phyloP scores from a whole-genome alignment of 176 grass and related monocot species.

The Musa schizocarpa region DNA sequence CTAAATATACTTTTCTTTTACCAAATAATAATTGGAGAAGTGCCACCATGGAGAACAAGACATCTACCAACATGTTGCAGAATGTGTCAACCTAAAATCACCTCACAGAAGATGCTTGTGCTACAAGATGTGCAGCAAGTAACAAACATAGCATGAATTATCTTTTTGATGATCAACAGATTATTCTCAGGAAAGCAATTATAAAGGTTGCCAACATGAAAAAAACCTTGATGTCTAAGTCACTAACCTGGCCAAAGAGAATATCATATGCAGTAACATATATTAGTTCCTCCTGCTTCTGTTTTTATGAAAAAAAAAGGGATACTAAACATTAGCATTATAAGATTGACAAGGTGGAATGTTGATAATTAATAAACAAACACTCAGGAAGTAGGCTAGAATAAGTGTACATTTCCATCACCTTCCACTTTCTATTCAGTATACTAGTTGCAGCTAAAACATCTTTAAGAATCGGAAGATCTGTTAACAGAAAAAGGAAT shows the following conservation, averaged over 20 bases:
- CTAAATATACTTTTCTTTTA: no score
- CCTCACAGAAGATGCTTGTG: no score
- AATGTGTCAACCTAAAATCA: no score
- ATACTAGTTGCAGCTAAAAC: conserved; percentile 51
- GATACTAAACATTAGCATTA: background rate
- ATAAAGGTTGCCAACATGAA: background rate
- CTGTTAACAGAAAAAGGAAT: conserved; percentile 16
- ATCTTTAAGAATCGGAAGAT: conserved; percentile 76
- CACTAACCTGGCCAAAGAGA: conserved; percentile 82
- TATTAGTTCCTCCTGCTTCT: conserved; percentile 82
- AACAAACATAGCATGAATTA: no score
- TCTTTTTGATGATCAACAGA: background rate
- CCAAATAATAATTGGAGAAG: no score
- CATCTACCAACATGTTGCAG: no score
- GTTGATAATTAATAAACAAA: background rate
- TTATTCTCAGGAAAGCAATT: background rate
- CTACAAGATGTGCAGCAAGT: no score
- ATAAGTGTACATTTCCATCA: conserved; percentile 18
- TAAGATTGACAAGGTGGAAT: background rate
- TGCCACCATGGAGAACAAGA: no score
- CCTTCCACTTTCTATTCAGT: conserved; percentile 78
- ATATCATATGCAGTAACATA: conserved; percentile 72
- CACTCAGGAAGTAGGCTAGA: conserved; percentile 3
- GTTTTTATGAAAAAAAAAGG: conserved; percentile 14
- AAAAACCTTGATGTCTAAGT: background rate